phyloP scores from a whole-genome alignment of 352 stramenopile genomes.

The Globisporangium orthogonon region DNA sequence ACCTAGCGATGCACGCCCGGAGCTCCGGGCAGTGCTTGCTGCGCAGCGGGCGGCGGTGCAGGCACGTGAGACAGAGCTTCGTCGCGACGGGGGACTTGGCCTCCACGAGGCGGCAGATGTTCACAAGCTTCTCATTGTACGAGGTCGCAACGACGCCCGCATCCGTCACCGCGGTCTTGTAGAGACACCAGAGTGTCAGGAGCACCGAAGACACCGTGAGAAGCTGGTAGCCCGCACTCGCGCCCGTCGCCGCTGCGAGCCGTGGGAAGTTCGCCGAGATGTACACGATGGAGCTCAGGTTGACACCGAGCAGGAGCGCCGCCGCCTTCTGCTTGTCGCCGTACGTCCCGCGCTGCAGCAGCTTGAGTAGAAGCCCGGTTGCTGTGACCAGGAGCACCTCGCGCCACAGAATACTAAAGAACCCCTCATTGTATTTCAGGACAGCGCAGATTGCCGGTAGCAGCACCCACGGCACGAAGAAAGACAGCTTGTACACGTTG shows the following conservation, averaged over 20 bases:
- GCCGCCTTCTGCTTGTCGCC: constrained; percentile 71
- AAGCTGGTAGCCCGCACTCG: constrained; percentile 24
- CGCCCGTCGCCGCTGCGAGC: constrained; percentile 20
- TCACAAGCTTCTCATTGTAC: constrained; percentile 61
- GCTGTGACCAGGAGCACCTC: constrained; percentile 24
- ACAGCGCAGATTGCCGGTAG: constrained; percentile 42
- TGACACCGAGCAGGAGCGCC: constrained; percentile 66
- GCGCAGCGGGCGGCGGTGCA: constrained; percentile 68
- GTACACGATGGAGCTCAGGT: constrained; percentile 63
- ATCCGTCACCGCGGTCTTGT: constrained; percentile 45
- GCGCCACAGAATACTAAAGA: constrained; percentile 28
- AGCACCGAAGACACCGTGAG: constrained; percentile 17
- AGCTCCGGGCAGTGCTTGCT: constrained; percentile 77
- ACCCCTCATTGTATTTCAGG: constrained; percentile 25
- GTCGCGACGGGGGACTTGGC: constrained; percentile 64
- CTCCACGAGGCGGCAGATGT: constrained; percentile 64
- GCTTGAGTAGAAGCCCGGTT: constrained; percentile 34
- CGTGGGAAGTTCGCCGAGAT: constrained; percentile 40
- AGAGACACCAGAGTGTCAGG: constrained; percentile 44
- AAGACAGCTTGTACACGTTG: constrained; percentile 68
- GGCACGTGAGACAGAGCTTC: constrained; percentile 74
- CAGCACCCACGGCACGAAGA: constrained; percentile 65
- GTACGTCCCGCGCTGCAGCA: constrained; percentile 59
- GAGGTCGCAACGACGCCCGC: constrained; percentile 58
- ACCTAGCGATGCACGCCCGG: constrained; percentile 74